Percentiles rank a stretch among this genome's conserved stretches.
phyloP scores from a whole-genome alignment of 352 stramenopile species.

The Phytophthora hybrid region DNA sequence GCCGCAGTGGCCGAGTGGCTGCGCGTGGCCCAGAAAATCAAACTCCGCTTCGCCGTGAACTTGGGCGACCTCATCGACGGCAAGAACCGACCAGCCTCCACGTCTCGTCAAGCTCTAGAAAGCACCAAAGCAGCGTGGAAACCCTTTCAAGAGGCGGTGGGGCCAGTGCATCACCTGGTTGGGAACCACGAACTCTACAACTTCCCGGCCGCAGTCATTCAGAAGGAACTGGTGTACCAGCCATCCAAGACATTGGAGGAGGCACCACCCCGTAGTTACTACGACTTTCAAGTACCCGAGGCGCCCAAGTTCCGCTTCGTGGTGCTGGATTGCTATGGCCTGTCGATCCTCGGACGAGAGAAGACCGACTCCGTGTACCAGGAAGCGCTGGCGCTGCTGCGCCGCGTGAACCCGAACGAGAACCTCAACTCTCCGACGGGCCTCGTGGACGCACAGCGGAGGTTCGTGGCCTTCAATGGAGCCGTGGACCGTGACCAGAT shows the following conservation, averaged over 20 bases:
- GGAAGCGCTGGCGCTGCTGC: conserved; percentile 53
- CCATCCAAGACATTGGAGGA: conserved; percentile 21
- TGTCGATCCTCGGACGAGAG: conserved; percentile 66
- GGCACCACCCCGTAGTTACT: conserved; percentile 49
- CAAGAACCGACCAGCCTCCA: conserved; percentile 67
- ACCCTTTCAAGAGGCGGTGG: conserved; percentile 53
- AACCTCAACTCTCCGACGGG: conserved; percentile 78
- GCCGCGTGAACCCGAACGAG: conserved; percentile 68
- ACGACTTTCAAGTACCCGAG: conserved; percentile 62
- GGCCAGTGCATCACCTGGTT: conserved; percentile 77
- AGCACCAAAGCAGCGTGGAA: conserved; percentile 47
- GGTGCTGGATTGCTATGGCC: conserved; percentile 75
- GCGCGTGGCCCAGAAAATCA: conserved; percentile 33
- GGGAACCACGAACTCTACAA: conserved; percentile 92
- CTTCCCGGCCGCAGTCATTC: conserved; percentile 57
- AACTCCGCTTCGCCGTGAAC: conserved; percentile 74
- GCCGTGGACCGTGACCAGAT: conserved; percentile 70
- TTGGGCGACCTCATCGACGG: conserved; percentile 85
- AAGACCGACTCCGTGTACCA: conserved; percentile 54
- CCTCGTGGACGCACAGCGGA: conserved; percentile 47
- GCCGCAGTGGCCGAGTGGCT: conserved; percentile 64
- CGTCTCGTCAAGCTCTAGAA: conserved; percentile 58
- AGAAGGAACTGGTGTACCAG: conserved; percentile 54
- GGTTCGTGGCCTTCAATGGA: conserved; percentile 86
- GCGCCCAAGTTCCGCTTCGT: conserved; percentile 66